A percentile compares a stretch with the other conserved stretches of the same genome.
Conservation (phyloP, 345 rosid species). For the Gossypium thurberi region DNA sequence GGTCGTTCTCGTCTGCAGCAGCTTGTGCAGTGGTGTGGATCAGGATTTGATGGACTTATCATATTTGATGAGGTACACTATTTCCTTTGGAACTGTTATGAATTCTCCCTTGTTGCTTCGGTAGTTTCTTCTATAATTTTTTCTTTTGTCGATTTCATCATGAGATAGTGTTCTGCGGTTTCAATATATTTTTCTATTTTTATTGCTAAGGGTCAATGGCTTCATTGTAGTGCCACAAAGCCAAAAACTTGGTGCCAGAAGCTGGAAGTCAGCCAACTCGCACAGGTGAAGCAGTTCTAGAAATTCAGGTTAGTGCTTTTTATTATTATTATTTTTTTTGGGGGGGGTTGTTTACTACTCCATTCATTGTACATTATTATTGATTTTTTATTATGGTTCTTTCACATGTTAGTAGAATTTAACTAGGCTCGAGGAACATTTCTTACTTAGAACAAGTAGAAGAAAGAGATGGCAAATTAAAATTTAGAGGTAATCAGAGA, state of each 20-base stretch:
- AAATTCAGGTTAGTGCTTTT: slow-evolving; percentile 71
- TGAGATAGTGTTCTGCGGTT: slow-evolving; percentile 16
- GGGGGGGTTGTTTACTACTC: neutral
- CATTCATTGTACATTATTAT: neutral
- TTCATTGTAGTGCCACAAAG: slow-evolving; percentile 89
- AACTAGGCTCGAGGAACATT: no score
- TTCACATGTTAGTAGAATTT: neutral
- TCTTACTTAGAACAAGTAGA: neutral
- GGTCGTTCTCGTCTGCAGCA: slow-evolving; percentile 98
- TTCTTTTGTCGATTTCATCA: slow-evolving; percentile 12
- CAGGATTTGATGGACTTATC: slow-evolving; percentile 81
- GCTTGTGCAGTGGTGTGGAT: slow-evolving; percentile 97
- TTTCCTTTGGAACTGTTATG: slow-evolving; percentile 14
- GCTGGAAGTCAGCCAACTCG: slow-evolving; percentile 99
- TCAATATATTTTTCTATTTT: slow-evolving; percentile 22
- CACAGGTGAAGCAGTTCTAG: slow-evolving; percentile 96
- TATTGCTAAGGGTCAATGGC: slow-evolving; percentile 28
- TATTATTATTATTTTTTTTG: neutral
- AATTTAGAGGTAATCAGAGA: neutral
- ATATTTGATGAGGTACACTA: slow-evolving; percentile 81
- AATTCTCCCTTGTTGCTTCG: slow-evolving; percentile 9
- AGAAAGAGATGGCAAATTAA: neutral
- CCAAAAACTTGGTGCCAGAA: slow-evolving; percentile 97
- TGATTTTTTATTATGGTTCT: neutral
- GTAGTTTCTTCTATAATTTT: neutral